A percentile compares a stretch with the other conserved stretches of the same genome.
Conservation (phyloP, 805 yeast species). For the Candida easanensis region DNA sequence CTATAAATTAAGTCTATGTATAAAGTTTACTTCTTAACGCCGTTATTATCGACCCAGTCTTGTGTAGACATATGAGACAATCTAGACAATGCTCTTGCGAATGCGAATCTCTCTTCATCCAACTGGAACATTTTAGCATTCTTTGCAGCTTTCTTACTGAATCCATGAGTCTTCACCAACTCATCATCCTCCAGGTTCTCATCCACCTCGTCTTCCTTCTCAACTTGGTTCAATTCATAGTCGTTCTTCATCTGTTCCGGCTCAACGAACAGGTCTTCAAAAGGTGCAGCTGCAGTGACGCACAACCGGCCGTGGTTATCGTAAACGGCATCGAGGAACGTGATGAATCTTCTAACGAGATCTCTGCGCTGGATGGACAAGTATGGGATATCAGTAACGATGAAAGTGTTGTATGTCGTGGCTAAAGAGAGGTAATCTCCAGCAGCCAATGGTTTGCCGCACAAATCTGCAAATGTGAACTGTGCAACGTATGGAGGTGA, state of each 20-base stretch:
- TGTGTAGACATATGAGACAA: constrained; percentile 90
- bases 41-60: constrained; percentile 71
- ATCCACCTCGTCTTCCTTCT: constrained; percentile 22
- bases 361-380: constrained; percentile 77
- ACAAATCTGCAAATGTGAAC: constrained; percentile 80
- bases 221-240: constrained; percentile 26
- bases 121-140: constrained; percentile 77
- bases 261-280: constrained; percentile 81
- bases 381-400: constrained; percentile 92
- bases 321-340: constrained; percentile 92
- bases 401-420: constrained; percentile 65
- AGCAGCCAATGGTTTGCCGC: constrained; percentile 86
- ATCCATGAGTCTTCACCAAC: constrained; percentile 72
- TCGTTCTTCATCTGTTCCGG: constrained; percentile 52
- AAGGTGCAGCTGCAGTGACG: constrained; percentile 85
- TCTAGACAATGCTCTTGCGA: constrained; percentile 90
- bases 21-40: constrained; percentile 8
- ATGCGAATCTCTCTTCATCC: constrained; percentile 95
- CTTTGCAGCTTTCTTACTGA: constrained; percentile 66
- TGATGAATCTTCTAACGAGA: constrained; percentile 85
- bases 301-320: constrained; percentile 87
- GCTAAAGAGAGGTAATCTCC: constrained; percentile 92
- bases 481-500: constrained; percentile 83
- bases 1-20: too few relatives aligned
- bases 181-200: constrained; percentile 32